Percentiles rank a stretch among this genome's conserved stretches.
These are phyloP conservation scores for Sphaerostilbella broomeana DNA, from an alignment of 2,329 filamentous ascomycete species.

Conservation along the genomic window DNA sequence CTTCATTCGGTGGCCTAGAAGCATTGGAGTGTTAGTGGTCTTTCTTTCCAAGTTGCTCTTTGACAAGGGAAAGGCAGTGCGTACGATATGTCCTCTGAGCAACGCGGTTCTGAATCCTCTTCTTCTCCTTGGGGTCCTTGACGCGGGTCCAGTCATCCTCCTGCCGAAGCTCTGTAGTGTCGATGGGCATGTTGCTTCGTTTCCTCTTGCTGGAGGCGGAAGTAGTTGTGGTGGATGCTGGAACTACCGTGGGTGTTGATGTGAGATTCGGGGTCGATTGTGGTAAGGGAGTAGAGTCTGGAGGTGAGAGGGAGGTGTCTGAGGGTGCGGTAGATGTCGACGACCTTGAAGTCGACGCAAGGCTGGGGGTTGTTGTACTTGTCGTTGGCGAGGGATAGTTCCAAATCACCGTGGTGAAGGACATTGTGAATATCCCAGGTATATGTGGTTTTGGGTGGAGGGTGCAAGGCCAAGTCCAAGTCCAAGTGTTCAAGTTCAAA, in stretches of 20 bases:
- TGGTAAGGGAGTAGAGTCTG: background rate
- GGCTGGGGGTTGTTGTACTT: constrained; percentile 4
- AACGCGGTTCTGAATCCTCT: constrained; percentile 27
- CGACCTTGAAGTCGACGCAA: constrained; percentile 5
- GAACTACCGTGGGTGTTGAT: constrained; percentile 3
- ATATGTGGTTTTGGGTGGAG: background rate
- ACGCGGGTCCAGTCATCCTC: constrained; percentile 26
- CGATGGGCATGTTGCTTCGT: constrained; percentile 4
- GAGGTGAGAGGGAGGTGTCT: constrained; percentile 2
- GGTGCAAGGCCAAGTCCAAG: too few species aligned
- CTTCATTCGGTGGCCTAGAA: constrained; percentile 27
- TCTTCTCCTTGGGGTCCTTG: constrained; percentile 26
- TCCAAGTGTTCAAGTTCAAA: too few species aligned
- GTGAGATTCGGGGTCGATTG: background rate
- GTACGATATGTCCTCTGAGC: constrained; percentile 28
- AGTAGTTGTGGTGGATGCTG: constrained; percentile 4
- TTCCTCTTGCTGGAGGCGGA: constrained; percentile 10
- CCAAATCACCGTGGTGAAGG: constrained; percentile 11
- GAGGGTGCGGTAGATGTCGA: constrained; percentile 8
- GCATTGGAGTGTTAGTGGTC: too few species aligned
- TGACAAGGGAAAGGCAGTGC: constrained; percentile 3
- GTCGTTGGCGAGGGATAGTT: constrained; percentile 7
- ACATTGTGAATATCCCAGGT: constrained; percentile 3
- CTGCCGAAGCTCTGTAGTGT: constrained; percentile 14
- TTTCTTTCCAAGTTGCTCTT: too few species aligned